phyloP scores from a whole-genome alignment of 192 early-diverging fungal species.

The Mortierella hygrophila region DNA sequence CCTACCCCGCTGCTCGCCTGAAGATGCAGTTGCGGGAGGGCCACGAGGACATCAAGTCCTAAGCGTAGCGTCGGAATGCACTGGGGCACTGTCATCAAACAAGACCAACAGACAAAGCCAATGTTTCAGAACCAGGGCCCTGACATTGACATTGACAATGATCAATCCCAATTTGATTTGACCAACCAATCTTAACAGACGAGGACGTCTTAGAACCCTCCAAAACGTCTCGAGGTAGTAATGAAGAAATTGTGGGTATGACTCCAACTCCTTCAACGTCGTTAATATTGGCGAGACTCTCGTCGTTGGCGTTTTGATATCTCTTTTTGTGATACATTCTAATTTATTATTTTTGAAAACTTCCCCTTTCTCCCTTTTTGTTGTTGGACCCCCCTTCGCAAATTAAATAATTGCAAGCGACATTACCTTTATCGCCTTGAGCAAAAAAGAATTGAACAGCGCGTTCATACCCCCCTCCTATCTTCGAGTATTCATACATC shows the following conservation, averaged over 20 bases:
- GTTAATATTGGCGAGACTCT: constrained; percentile 67
- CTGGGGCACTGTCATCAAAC: constrained; percentile 74
- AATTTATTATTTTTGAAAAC: not conserved
- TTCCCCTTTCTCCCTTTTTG: not conserved
- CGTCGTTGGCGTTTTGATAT: constrained; percentile 17
- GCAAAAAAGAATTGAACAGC: not conserved
- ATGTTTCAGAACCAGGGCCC: not conserved
- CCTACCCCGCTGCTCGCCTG: constrained; percentile 80
- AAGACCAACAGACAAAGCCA: not conserved
- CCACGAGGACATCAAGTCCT: constrained; percentile 77
- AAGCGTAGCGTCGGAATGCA: constrained; percentile 82
- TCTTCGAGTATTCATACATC: too few species aligned
- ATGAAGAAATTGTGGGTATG: constrained; percentile 68
- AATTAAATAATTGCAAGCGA: not conserved
- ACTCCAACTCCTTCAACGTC: constrained; percentile 54
- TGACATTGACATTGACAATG: not conserved
- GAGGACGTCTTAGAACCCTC: constrained; percentile 83
- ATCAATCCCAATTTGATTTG: not conserved
- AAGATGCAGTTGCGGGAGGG: constrained; percentile 82
- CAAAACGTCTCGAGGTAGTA: constrained; percentile 61
- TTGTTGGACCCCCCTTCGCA: not conserved
- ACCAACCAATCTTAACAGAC: constrained; percentile 62
- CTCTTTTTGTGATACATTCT: not conserved
- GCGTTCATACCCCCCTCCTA: not conserved
- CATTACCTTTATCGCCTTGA: not conserved